Evolutionary conservation across 2,329 filamentous ascomycete species (phyloP), one percentile per base, ranked within the genome.

Genomic region (Pseudovirgaria hyperparasitica): DNA sequence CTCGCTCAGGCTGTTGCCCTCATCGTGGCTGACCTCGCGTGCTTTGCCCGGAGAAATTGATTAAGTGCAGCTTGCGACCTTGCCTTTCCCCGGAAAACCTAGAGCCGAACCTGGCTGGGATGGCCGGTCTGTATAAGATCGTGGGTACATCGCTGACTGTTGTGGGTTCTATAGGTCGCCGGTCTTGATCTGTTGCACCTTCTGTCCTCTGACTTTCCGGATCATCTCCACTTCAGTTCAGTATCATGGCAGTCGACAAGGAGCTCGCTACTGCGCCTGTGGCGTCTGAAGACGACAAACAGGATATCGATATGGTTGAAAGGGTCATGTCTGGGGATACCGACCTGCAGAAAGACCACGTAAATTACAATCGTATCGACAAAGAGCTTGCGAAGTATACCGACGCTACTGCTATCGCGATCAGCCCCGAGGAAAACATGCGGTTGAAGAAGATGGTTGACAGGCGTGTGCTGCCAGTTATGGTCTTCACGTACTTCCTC

Each of bases 401-500:
- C 16, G 63, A 63, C 12, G 62, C 64, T 12, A 62, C 48, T 11
- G 58, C 56, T 5, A 55, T 81, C 26, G 55, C 67, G 2, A 72
- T 84, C 41, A 60, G 65, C 4, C 54, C 62, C 2, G 70, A 67
- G 31, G 70, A 76, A 28, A 74, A 70, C 49, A 61, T 53, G 20
- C 59, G 75, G 16, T 60, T 85, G 27, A 72, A 70, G 35, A 63
- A 52, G 27, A 58, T 72, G 57, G 79, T 84, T 37, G 76, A 84
- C 50, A 65, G 60, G 34, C 67, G 77, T 17, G 67, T 84, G 3
- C 55, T 86, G 22, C 53, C 65, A 2, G 61, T 84, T 46, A 84
- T 85, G 78, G 65, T 84, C 31, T 50, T 66, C 25, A 81, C 76
- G 0, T 82, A 84, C 51, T 81, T 84, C 43, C 53, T 82, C 13